Base-by-base conservation (phyloP, 331 rosid species). In the Telfairia occidentalis region DNA sequence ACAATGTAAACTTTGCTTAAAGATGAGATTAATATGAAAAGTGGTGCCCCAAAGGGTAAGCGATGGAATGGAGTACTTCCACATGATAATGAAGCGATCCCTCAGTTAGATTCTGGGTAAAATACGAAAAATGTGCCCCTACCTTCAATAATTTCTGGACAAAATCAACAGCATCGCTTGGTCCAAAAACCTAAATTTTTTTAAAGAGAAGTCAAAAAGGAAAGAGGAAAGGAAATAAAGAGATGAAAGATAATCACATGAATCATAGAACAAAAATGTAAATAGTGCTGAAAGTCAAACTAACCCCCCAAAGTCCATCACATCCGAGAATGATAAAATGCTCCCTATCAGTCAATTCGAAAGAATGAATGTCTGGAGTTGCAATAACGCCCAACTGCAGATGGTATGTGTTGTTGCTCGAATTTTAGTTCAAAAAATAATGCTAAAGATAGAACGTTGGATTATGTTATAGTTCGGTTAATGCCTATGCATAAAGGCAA, bases 301-400 rank as follows among this genome's bases (percentile, higher is more conserved):
- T 65, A 85, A 92, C 98, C 85, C 96, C 98, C 97, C 98, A 92
- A 77, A 92, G 87, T 83, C 98, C 96, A 78, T 92, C 97, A 48
- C 97, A 92, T 71, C 98, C 98, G 79, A 92, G 97, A 80, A 92
- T 90, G 64, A 92, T 87, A 86, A 92, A 92, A 81, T 81, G 89
- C 76, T 89, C 98, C 83, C 92, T 85, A 54, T 82, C 85, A 32
- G 92, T 89, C 30, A 92, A 83, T 78, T 89, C 96, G 53, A 92
- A 92, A 49, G 92, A 89, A 83, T 90, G 92, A 61, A 90, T 66
- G 74, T 92, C 97, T 2, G 97, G 98, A 78, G 86, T 87, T n/a
- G 92, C 98, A 81, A 76, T 75, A 81, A 89, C 88, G 24, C 98
- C 98, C 80, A 87, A 92, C 97, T 92, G 96, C 90, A 82, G 66